Evolutionary conservation across 805 yeast genomes (phyloP).

Genomic region (Ogataea pilisensis): DNA sequence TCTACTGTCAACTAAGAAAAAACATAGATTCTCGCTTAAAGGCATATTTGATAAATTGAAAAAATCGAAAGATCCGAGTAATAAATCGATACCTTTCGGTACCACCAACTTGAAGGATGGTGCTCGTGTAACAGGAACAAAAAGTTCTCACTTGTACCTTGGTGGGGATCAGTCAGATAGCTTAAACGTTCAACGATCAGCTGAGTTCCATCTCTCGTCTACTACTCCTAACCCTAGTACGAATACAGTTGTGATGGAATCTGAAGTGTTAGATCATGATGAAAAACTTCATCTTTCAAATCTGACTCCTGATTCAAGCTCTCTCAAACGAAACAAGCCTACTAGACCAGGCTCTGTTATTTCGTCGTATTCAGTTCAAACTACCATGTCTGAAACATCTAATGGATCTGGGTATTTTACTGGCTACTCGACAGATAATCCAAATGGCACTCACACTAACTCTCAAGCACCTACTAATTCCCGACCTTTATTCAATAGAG

Average conservation of each 20-base stretch:
- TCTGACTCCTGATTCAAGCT: constrained; percentile 1
- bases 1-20: constrained; percentile 1
- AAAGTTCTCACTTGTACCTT: background rate
- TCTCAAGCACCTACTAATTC: constrained; percentile 1
- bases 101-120: background rate
- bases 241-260: constrained; percentile 18
- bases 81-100: background rate
- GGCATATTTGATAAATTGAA: constrained; percentile 10
- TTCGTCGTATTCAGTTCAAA: constrained; percentile 47
- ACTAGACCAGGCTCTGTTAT: constrained; percentile 48
- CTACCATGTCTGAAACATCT: constrained; percentile 49
- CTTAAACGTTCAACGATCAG: background rate
- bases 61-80: constrained; percentile 5
- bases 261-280: constrained; percentile 7
- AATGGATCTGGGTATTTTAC: constrained; percentile 38
- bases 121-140: background rate
- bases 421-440: constrained; percentile 33
- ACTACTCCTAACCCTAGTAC: constrained; percentile 3
- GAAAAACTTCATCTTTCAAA: constrained; percentile 10
- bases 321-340: constrained; percentile 19
- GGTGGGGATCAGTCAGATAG: background rate
- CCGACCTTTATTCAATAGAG: constrained; percentile 28
- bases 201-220: background rate
- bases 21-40: constrained; percentile 11
- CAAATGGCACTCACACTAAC: constrained; percentile 3